Evolutionary conservation across 495 filamentous ascomycete species (phyloP), one percentile per base, ranked within the genome.

Genomic region (Penicillium cosmopolitanum): DNA sequence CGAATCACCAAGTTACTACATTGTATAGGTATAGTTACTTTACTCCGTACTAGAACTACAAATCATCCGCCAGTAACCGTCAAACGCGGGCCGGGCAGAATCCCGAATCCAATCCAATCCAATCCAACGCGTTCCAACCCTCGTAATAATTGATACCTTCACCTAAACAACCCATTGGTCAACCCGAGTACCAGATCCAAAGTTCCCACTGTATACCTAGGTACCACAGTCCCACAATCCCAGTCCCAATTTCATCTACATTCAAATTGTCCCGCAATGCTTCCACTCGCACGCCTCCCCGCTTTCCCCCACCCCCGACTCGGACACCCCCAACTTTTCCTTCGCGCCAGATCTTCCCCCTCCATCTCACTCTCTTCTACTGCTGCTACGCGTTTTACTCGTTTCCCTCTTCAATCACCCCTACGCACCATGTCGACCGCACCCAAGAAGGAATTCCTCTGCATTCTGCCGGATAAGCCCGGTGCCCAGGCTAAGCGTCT

Each of bases 381-480:
- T 31, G 8, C 28, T 31, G 8, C 6, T 31, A 8, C 28, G 23
- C 23, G 23, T 2, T 23, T 38, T 28, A 44, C 28, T 19, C 12
- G 13, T 25, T 61, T n/a, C 44, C 25, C 38, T 4, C 28, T 31
- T 47, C 38, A 13, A 44, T 21, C 42, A 16, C 16, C 6, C 3
- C 9, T 51, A 16, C 60, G 65, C 67, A 71, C 50, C 12, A 76
- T 73, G 67, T 61, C 76, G 25, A 73, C 74, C 50, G 51, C 65
- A 11, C 68, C 76, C 4, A 87, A 88, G 74, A 77, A 82, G 56
- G 93, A 98, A 74, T 98, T 89, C 86, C 82, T 98, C 10, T 88
- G 92, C 64, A 87, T 97, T 54, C 62, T 94, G 15, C 93, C 92
- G 15, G 94, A 98, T 74, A 82, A 87, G 61, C 80, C 80, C 0